A percentile compares a stretch with the other conserved stretches of the same genome.
Evolutionary conservation across 31 red algal genomes (phyloP).

Genomic region (Bonnemaisonia californica): DNA sequence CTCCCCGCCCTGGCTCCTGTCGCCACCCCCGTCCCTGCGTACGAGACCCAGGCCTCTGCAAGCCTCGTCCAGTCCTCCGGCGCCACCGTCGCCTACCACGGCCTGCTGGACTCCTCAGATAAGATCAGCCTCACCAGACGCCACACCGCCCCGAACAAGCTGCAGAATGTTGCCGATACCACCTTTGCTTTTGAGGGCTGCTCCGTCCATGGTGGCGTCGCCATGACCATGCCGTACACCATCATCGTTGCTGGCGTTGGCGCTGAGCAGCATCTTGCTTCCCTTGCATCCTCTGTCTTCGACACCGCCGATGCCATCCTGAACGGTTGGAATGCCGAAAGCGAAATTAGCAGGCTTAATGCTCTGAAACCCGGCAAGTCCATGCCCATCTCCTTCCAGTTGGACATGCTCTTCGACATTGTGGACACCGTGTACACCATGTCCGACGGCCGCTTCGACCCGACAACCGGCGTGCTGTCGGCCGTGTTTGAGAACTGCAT

Average conservation of each 20-base stretch:
- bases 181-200: neutral
- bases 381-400: conserved; percentile 22
- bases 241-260: conserved; percentile 41
- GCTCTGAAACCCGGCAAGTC: conserved; percentile 29
- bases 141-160: neutral
- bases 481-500: conserved; percentile 54
- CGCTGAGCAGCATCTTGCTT: neutral
- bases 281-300: conserved; percentile 33
- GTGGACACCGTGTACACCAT: conserved; percentile 33
- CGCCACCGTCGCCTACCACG: conserved; percentile 1
- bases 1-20: neutral
- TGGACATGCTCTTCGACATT: conserved; percentile 35
- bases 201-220: conserved; percentile 38
- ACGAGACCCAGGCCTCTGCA: neutral
- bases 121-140: neutral
- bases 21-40: neutral
- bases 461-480: conserved; percentile 58
- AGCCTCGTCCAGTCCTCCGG: neutral
- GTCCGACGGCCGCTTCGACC: conserved; percentile 70
- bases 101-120: neutral
- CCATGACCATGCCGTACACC: conserved; percentile 78
- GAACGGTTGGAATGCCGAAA: conserved; percentile 55
- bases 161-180: neutral
- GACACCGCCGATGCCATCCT: conserved; percentile 30
- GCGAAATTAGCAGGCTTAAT: conserved; percentile 48